phyloP scores from a whole-genome alignment of 106 monocot genomes.

The Dioscorea alata region DNA sequence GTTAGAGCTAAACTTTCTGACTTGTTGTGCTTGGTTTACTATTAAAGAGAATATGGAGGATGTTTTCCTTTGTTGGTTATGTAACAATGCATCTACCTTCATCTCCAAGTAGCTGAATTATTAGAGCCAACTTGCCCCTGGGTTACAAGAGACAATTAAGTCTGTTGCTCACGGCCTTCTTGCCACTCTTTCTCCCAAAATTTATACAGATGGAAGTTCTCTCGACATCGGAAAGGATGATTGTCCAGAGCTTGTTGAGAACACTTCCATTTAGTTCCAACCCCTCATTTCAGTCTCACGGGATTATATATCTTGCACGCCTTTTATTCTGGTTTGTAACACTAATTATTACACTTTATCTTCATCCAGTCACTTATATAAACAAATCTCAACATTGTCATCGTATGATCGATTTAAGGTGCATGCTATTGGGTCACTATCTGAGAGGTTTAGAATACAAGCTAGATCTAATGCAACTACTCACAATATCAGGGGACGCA shows the following conservation, averaged over 20 bases:
- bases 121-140: conserved; percentile 65
- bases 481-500: too few relatives aligned
- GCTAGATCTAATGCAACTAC: too few relatives aligned
- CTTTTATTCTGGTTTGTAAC: conserved; percentile 66
- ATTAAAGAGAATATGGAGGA: too few relatives aligned
- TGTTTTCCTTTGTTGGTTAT: too few relatives aligned
- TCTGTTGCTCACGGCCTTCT: conserved; percentile 81
- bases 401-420: too few relatives aligned
- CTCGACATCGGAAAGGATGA: conserved; percentile 48
- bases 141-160: conserved; percentile 63
- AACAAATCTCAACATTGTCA: not conserved
- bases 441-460: too few relatives aligned
- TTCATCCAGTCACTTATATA: not conserved
- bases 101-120: conserved; percentile 65
- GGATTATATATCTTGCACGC: conserved; percentile 88
- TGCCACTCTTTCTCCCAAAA: conserved; percentile 82
- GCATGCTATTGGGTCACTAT: too few relatives aligned
- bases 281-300: too few relatives aligned
- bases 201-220: conserved; percentile 41
- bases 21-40: too few relatives aligned
- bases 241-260: conserved; percentile 55
- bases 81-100: not conserved
- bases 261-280: too few relatives aligned
- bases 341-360: not conserved
- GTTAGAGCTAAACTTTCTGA: too few relatives aligned